These are phyloP conservation scores for Aspergillus olivimuriae DNA, from an alignment of 495 filamentous ascomycete species.

Conservation along the genomic window DNA sequence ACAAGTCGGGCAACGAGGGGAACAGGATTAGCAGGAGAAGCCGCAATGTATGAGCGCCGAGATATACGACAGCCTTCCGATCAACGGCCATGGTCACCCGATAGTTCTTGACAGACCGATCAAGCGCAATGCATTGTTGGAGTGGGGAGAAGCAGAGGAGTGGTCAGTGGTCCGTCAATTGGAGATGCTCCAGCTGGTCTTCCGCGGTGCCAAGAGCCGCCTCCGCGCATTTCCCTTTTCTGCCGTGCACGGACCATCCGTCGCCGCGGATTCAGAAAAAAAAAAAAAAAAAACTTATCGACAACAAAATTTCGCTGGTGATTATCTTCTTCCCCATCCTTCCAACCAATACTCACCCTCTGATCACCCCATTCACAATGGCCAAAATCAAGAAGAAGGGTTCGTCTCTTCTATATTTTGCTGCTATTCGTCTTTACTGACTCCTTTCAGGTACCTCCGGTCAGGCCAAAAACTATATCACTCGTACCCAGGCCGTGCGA, in stretches of 20 bases:
- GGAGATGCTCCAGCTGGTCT: constrained; percentile 16
- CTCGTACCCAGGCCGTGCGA: constrained; percentile 88
- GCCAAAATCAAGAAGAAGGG: constrained; percentile 91
- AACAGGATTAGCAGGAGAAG: constrained; percentile 75
- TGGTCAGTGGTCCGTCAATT: constrained; percentile 3
- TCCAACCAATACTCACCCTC: constrained; percentile 19
- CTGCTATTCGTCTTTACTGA: constrained; percentile 5
- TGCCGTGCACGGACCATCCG: constrained; percentile 33
- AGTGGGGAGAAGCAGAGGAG: too few relatives aligned
- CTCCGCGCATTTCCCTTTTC: constrained; percentile 22
- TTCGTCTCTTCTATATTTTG: constrained; percentile 26
- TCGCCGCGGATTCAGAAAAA: constrained; percentile 5
- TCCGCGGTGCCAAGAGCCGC: constrained; percentile 14
- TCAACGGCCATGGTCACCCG: constrained; percentile 66
- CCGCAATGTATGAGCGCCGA: constrained; percentile 69
- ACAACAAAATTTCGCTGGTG: constrained; percentile 25
- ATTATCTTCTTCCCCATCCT: constrained; percentile 15
- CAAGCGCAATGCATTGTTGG: too few relatives aligned
- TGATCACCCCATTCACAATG: constrained; percentile 45
- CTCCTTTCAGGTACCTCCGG: constrained; percentile 64
- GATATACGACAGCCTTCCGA: constrained; percentile 69
- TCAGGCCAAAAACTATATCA: constrained; percentile 97
- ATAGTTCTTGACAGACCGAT: too few relatives aligned
- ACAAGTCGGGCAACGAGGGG: constrained; percentile 75
- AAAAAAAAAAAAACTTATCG: constrained; percentile 34